Conservation (phyloP, 1,284 basidiomycete genomes). For the Marasmius sp. region DNA sequence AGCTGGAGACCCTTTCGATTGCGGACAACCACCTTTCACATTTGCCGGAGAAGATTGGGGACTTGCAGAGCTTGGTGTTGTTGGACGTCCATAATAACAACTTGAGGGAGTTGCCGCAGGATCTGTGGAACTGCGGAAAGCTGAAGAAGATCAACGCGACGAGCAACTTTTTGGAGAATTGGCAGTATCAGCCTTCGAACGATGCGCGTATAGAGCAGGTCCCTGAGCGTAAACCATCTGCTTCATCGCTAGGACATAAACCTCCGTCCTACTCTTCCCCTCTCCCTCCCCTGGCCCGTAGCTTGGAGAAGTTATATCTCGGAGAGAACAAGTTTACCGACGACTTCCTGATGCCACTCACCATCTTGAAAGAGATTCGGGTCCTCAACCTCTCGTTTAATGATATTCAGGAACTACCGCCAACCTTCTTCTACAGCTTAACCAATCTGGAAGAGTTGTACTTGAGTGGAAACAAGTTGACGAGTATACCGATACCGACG, state of each 20-base stretch:
- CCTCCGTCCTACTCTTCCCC: constrained; percentile 23
- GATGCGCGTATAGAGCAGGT: constrained; percentile 4
- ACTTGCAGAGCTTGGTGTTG: constrained; percentile 72
- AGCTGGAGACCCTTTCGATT: constrained; percentile 78
- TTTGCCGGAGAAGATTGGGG: constrained; percentile 80
- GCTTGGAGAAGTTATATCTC: constrained; percentile 78
- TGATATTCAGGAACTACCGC: constrained; percentile 88
- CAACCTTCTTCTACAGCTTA: constrained; percentile 73
- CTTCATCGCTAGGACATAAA: constrained; percentile 31
- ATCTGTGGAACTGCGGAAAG: constrained; percentile 84
- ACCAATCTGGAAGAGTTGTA: constrained; percentile 82
- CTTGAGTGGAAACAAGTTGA: constrained; percentile 91
- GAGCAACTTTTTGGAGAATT: constrained; percentile 82
- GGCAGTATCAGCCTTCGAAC: constrained; percentile 61
- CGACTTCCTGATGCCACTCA: constrained; percentile 76
- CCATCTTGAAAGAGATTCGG: constrained; percentile 73
- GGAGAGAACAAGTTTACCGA: constrained; percentile 91
- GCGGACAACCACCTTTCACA: constrained; percentile 87
- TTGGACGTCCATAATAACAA: constrained; percentile 94
- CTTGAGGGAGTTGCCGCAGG: constrained; percentile 72
- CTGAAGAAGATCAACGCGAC: constrained; percentile 83
- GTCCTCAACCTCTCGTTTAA: constrained; percentile 96
- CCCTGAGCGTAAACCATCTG: constrained; percentile 46
- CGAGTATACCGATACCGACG: constrained; percentile 87
- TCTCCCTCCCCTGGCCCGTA: constrained; percentile 66